Evolutionary conservation across 495 filamentous ascomycete species (phyloP).

Genomic region (Pyrenopolyporus hunteri): DNA sequence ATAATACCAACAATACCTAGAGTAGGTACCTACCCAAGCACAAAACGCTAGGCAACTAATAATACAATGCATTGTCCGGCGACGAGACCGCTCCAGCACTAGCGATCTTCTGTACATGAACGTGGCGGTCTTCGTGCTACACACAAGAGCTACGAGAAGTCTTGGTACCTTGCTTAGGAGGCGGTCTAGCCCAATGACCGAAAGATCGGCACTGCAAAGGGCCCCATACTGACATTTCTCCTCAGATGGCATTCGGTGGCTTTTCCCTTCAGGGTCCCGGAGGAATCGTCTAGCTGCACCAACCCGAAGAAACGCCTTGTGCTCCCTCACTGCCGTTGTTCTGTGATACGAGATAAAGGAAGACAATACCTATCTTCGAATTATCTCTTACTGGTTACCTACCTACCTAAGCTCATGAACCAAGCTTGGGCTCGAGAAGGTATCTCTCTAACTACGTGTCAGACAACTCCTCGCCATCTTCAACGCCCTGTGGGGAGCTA

Average conservation of each 20-base stretch:
- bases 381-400: not conserved
- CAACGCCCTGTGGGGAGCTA: not conserved
- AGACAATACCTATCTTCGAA: not conserved
- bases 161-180: slow-evolving; percentile 33
- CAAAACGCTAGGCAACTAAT: not conserved
- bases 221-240: slow-evolving; percentile 27
- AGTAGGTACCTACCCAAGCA: too few relatives aligned
- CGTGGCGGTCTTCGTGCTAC: slow-evolving; percentile 34
- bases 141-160: too few relatives aligned
- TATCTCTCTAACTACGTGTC: not conserved
- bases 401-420: too few relatives aligned
- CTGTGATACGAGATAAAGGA: slow-evolving; percentile 14
- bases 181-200: slow-evolving; percentile 29
- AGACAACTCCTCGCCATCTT: not conserved
- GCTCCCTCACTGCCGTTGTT: slow-evolving; percentile 17
- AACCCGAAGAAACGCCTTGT: slow-evolving; percentile 25
- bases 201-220: slow-evolving; percentile 29
- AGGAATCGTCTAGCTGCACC: slow-evolving; percentile 22
- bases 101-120: slow-evolving; percentile 31
- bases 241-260: slow-evolving; percentile 31
- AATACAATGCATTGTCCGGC: slow-evolving; percentile 25
- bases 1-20: too few relatives aligned
- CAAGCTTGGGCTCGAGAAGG: too few relatives aligned
- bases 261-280: slow-evolving; percentile 6
- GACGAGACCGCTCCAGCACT: slow-evolving; percentile 14